Evolutionary conservation across 805 yeast species (phyloP).

Genomic region (Kodamaea kakaduensis): DNA sequence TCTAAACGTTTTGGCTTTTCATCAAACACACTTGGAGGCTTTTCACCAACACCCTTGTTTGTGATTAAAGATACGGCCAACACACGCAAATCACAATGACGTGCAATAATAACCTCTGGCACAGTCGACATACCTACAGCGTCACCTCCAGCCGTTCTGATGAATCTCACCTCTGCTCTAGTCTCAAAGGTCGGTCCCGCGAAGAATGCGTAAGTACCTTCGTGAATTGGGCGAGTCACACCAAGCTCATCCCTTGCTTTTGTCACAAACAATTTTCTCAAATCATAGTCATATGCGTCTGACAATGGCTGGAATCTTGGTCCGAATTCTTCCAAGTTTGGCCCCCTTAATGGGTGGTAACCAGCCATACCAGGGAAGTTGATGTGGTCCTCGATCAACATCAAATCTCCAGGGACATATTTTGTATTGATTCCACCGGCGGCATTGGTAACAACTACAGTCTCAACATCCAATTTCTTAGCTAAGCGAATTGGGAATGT

Average conservation of each 20-base stretch:
- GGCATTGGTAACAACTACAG: constrained; percentile 86
- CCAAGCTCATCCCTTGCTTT: constrained; percentile 45
- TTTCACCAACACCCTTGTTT: constrained; percentile 68
- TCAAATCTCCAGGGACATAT: constrained; percentile 79
- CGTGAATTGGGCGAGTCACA: constrained; percentile 64
- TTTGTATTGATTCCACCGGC: constrained; percentile 80
- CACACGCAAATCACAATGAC: constrained; percentile 80
- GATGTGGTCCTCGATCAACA: constrained; percentile 87
- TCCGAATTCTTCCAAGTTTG: constrained; percentile 75
- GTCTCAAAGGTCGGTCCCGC: constrained; percentile 95
- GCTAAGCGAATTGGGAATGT: constrained; percentile 84
- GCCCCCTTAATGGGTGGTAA: constrained; percentile 80
- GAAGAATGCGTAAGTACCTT: constrained; percentile 81
- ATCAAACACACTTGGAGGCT: constrained; percentile 64
- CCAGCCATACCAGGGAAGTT: constrained; percentile 92
- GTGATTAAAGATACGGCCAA: constrained; percentile 85
- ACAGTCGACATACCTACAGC: constrained; percentile 98
- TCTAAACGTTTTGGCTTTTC: constrained; percentile 50
- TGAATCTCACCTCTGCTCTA: constrained; percentile 83
- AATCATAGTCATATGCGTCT: constrained; percentile 79
- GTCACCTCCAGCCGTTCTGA: constrained; percentile 76
- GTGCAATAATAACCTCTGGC: constrained; percentile 90
- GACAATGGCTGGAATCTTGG: constrained; percentile 84
- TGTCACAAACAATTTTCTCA: constrained; percentile 58
- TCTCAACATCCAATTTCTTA: constrained; percentile 53